A percentile compares a stretch with the other conserved stretches of the same genome.
phyloP scores from a whole-genome alignment of 2,329 filamentous ascomycete genomes.

The Verticillium nubilum region DNA sequence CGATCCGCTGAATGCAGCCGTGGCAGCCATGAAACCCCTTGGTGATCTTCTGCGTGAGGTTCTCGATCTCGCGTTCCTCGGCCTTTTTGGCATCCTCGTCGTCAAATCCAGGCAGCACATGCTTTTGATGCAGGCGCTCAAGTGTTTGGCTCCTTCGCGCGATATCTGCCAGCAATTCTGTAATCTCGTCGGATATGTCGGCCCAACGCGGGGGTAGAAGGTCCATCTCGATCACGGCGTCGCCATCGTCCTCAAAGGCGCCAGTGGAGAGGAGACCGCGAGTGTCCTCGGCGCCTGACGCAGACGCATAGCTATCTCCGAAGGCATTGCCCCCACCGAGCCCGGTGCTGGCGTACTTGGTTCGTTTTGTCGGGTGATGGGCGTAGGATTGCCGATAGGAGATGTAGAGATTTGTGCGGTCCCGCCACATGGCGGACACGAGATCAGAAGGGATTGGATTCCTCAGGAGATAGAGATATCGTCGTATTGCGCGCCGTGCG shows the following conservation, averaged over 20 bases:
- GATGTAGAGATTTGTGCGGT: slow-evolving; percentile 99
- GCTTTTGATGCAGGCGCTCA: slow-evolving; percentile 93
- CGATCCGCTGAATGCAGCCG: slow-evolving; percentile 79
- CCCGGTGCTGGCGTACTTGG: slow-evolving; percentile 52
- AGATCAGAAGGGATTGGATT: slow-evolving; percentile 3
- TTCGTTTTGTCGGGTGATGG: slow-evolving; percentile 86
- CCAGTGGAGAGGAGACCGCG: slow-evolving; percentile 80
- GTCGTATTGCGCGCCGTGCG: neutral
- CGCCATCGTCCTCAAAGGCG: slow-evolving; percentile 79
- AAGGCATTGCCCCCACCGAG: slow-evolving; percentile 50
- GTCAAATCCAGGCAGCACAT: slow-evolving; percentile 93
- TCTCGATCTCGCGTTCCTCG: slow-evolving; percentile 88
- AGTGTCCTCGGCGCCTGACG: slow-evolving; percentile 42
- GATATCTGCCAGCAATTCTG: slow-evolving; percentile 74
- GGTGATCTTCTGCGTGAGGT: slow-evolving; percentile 85
- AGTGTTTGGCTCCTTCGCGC: slow-evolving; percentile 77
- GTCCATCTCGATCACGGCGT: slow-evolving; percentile 98
- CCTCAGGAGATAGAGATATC: neutral
- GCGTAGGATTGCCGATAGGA: slow-evolving; percentile 98
- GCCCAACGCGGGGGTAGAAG: slow-evolving; percentile 91
- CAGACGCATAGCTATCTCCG: slow-evolving; percentile 31
- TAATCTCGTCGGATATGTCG: slow-evolving; percentile 90
- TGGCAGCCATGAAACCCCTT: slow-evolving; percentile 86
- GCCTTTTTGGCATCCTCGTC: slow-evolving; percentile 83
- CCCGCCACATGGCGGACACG: slow-evolving; percentile 88